Evolutionary conservation across 768 basidiomycete species (phyloP), one percentile per base, ranked within the genome.

Genomic region (Kwoniella bestiolae): DNA sequence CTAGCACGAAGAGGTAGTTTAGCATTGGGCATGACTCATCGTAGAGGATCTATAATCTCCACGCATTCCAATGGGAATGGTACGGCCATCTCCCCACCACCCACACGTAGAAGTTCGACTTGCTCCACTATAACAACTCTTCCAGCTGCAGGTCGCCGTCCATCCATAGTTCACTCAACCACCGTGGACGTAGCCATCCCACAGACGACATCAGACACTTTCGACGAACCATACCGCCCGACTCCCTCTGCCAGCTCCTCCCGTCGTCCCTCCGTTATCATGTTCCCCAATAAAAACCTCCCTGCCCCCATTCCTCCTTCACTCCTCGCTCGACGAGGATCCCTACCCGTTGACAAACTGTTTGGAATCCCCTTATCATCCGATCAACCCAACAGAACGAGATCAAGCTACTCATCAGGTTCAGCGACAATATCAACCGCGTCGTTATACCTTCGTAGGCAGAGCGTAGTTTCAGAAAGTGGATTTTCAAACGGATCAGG

Each of bases 111-210:
- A 7, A 71, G 69, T 34, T 68, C 66, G 8, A 75, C 73, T 14
- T 69, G 67, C 26, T 72, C 70, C 7, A 72, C 69, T 6, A 72
- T 75, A 26, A 60, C 57, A 14, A 72, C 74, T 18, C 26, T 75
- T 16, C 74, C 74, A 16, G 29, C 53, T 6, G 63, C 66, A 8
- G 74, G 74, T 32, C 49, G 71, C 34, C 46, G 74, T 45, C 74
- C 74, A 0, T 68, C 63, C 32, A 70, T 75, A 31, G 49, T 75
- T 6, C 74, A 75, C 35, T 70, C 71, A 16, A 32, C 68, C 9
- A 73, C 72, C 0, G 47, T 62, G 12, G 69, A 55, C 29, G 51
- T 60, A 9, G 41, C 55, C 35, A 21, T 67, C 18, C 58, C 60
- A n/a, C 56, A 56, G 49, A 25, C 63, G 7, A 16, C 46, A 12